phyloP scores from a whole-genome alignment of 2,329 filamentous ascomycete species.

The Epichloe baconii region DNA sequence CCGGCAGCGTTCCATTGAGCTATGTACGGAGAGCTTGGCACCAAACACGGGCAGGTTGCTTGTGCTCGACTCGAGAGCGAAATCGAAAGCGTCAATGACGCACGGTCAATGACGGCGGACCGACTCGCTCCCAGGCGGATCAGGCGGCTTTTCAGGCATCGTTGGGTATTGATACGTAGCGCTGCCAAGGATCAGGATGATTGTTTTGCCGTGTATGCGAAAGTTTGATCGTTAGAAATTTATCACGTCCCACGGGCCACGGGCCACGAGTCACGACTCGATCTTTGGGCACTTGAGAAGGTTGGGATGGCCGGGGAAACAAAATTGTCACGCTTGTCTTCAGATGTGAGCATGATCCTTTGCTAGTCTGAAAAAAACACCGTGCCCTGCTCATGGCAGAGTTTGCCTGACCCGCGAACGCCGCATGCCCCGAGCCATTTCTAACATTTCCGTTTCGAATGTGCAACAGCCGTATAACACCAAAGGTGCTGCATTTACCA shows the following conservation, averaged over 20 bases:
- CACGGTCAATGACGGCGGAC: constrained; percentile 42
- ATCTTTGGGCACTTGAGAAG: too few relatives aligned
- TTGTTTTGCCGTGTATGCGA: too few relatives aligned
- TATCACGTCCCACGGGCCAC: too few relatives aligned
- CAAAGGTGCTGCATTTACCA: constrained; percentile 9
- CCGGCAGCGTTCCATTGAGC: constrained; percentile 26
- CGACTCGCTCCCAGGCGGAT: too few relatives aligned
- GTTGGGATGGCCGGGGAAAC: too few relatives aligned
- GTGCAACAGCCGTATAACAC: background rate
- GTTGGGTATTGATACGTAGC: too few relatives aligned
- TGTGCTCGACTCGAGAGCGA: constrained; percentile 54
- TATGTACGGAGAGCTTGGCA: constrained; percentile 36
- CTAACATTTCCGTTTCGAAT: background rate
- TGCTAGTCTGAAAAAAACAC: background rate
- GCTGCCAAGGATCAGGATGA: too few relatives aligned
- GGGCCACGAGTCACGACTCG: too few relatives aligned
- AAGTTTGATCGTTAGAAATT: too few relatives aligned
- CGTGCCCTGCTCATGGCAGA: background rate
- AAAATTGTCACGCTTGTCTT: too few relatives aligned
- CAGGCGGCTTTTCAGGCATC: too few relatives aligned
- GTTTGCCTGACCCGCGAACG: constrained; percentile 1
- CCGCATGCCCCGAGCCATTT: background rate
- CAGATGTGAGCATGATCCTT: background rate
- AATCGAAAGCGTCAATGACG: constrained; percentile 61
- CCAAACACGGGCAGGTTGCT: constrained; percentile 50